phyloP scores from a whole-genome alignment of 139 green algal genomes.

The Asterochloris sp. region DNA sequence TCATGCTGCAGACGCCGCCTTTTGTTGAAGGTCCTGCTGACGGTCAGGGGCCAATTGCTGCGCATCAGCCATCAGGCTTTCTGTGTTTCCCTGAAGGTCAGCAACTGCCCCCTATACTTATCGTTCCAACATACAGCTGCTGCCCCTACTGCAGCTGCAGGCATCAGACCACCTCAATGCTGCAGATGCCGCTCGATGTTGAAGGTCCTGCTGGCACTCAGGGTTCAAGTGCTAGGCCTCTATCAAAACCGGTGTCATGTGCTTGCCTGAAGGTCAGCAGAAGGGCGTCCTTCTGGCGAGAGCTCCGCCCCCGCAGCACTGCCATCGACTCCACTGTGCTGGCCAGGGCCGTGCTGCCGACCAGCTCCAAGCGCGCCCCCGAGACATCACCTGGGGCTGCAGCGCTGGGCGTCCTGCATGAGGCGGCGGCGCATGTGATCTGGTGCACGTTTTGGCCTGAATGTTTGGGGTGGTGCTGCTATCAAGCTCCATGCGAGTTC shows the following conservation, averaged over 20 bases:
- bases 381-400: not conserved
- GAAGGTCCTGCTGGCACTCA: too few species aligned
- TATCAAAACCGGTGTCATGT: not conserved
- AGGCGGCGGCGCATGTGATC: not conserved
- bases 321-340: constrained; percentile 70
- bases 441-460: not conserved
- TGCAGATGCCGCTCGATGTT: too few species aligned
- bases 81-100: too few species aligned
- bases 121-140: too few species aligned
- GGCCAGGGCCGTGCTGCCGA: constrained; percentile 40
- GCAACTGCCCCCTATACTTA: too few species aligned
- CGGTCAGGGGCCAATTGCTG: too few species aligned
- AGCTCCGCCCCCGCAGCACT: constrained; percentile 45
- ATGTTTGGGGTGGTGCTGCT: not conserved
- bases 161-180: too few species aligned
- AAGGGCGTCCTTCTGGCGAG: constrained; percentile 64
- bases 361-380: constrained; percentile 38
- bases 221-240: not conserved
- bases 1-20: too few species aligned
- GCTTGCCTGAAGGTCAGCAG: constrained; percentile 54
- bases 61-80: too few species aligned
- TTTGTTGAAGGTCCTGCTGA: too few species aligned
- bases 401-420: not conserved
- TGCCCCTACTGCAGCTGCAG: too few species aligned
- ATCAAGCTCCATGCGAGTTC: too few species aligned